A percentile compares a stretch with the other conserved stretches of the same genome.
These are phyloP conservation scores for Solanum gandarillasii DNA, from an alignment of 257 asterid genomes.

Conservation along the genomic window DNA sequence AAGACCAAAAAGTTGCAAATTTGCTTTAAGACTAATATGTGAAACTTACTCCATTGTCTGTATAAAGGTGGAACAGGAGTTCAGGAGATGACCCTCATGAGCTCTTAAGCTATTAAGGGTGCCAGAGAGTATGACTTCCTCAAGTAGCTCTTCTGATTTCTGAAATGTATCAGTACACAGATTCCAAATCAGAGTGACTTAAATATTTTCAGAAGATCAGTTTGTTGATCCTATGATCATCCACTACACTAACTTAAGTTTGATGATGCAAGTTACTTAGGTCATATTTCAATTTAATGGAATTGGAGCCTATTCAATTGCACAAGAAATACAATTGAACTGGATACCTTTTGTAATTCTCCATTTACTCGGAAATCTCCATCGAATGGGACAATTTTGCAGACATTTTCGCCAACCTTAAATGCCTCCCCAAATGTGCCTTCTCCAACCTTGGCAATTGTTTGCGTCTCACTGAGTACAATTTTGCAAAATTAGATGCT, in stretches of 20 bases:
- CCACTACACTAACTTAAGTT: background rate
- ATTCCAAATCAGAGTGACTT: constrained; percentile 1
- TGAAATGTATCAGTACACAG: constrained; percentile 30
- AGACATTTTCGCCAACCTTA: constrained; percentile 69
- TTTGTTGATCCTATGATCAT: background rate
- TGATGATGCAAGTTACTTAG: background rate
- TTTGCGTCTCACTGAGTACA: constrained; percentile 42
- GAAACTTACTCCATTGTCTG: constrained; percentile 58
- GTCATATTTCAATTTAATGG: background rate
- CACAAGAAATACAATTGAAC: background rate
- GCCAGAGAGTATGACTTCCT: constrained; percentile 83
- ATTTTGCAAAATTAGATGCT: background rate
- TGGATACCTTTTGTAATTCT: constrained; percentile 74
- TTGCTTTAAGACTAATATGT: background rate
- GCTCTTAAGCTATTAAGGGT: constrained; percentile 76
- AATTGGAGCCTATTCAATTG: background rate
- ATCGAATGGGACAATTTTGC: constrained; percentile 91
- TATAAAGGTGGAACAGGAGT: constrained; percentile 79
- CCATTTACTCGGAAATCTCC: constrained; percentile 79
- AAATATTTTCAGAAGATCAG: background rate
- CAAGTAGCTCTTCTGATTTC: constrained; percentile 89
- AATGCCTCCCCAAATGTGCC: constrained; percentile 98
- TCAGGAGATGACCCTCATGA: constrained; percentile 24
- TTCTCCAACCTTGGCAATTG: constrained; percentile 73
- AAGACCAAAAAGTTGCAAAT: background rate